phyloP scores from a whole-genome alignment of 148 eudicot genomes.

The Diospyros kaki region DNA sequence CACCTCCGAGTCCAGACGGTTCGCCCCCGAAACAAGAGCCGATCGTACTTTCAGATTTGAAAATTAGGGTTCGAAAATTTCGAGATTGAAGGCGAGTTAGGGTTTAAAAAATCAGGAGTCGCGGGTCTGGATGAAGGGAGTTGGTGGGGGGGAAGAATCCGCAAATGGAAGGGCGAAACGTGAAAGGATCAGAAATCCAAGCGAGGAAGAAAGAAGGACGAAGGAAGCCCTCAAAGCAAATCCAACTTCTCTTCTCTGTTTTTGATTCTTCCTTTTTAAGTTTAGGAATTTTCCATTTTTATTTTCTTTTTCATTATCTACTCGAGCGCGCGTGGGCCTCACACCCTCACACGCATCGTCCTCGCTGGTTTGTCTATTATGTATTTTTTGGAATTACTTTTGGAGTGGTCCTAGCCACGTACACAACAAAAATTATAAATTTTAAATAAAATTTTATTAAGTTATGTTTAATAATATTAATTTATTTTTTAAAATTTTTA shows the following conservation, averaged over 20 bases:
- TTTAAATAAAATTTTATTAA: too few relatives aligned
- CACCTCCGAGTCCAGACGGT: too few relatives aligned
- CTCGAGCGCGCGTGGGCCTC: too few relatives aligned
- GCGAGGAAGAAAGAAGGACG: not conserved
- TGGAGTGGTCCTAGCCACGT: too few relatives aligned
- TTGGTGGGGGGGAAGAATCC: not conserved
- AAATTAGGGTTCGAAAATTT: constrained; percentile 1
- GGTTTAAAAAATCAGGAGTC: not conserved
- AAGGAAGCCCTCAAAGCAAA: not conserved
- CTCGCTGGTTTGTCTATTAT: too few relatives aligned
- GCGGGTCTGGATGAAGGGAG: not conserved
- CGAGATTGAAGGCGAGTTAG: not conserved
- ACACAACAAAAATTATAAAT: too few relatives aligned
- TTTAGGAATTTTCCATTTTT: too few relatives aligned
- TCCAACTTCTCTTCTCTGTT: not conserved
- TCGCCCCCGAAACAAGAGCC: not conserved
- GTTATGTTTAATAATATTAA: too few relatives aligned
- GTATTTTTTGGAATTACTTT: too few relatives aligned
- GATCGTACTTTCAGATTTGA: not conserved
- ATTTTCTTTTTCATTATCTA: too few relatives aligned
- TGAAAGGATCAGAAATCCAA: not conserved
- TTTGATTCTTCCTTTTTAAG: not conserved
- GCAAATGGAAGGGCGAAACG: not conserved
- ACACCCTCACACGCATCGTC: too few relatives aligned
- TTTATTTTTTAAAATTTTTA: too few relatives aligned